These are phyloP conservation scores for Nidularia pulvinata DNA, from an alignment of 768 basidiomycete species.

Conservation along the genomic window DNA sequence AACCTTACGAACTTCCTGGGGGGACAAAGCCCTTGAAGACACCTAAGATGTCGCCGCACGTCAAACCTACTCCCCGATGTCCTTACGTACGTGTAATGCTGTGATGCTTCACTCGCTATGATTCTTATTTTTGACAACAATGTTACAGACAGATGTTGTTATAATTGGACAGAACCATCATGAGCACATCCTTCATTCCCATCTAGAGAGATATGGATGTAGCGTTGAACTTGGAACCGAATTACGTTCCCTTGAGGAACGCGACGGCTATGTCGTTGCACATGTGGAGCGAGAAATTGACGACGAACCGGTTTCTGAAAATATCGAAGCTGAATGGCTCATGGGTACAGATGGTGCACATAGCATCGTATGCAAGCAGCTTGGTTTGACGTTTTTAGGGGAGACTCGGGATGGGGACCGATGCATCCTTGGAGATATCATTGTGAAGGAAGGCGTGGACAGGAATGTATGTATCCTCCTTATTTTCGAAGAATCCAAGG, in stretches of 20 bases:
- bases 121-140: background rate
- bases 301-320: conserved; percentile 24
- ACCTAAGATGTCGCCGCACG: background rate
- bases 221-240: conserved; percentile 32
- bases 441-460: conserved; percentile 23
- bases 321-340: conserved; percentile 23
- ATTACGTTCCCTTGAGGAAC: conserved; percentile 27
- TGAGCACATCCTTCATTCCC: conserved; percentile 26
- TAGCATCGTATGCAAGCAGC: conserved; percentile 32
- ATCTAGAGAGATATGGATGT: conserved; percentile 15
- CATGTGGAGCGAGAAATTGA: conserved; percentile 15
- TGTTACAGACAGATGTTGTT: conserved; percentile 10
- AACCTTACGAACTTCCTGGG: conserved; percentile 8
- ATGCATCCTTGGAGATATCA: conserved; percentile 31
- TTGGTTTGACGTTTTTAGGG: conserved; percentile 40
- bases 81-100: conserved; percentile 11
- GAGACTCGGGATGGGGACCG: conserved; percentile 25
- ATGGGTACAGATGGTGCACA: conserved; percentile 40
- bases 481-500: conserved; percentile 13
- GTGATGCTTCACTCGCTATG: background rate
- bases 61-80: conserved; percentile 9
- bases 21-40: conserved; percentile 2
- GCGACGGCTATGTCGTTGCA: conserved; percentile 21
- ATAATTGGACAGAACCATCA: conserved; percentile 19
- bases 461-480: conserved; percentile 15